These are phyloP conservation scores for Hypoxylon sp. DNA, from an alignment of 2,329 filamentous ascomycete genomes.

Conservation along the genomic window DNA sequence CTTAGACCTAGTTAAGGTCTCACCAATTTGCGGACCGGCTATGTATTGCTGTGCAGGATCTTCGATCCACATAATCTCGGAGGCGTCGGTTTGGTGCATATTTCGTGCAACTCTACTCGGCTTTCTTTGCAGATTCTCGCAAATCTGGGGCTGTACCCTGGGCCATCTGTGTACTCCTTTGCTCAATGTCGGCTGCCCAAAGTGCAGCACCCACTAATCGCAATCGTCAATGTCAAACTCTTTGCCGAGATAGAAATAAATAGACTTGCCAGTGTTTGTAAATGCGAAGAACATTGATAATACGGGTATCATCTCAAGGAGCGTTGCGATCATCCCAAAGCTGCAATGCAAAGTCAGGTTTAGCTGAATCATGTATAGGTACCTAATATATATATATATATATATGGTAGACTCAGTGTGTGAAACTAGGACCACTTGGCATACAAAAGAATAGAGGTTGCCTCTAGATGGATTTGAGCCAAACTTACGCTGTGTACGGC, in stretches of 20 bases:
- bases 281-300: conserved; percentile 88
- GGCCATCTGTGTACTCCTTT: conserved; percentile 65
- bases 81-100: conserved; percentile 44
- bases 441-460: not conserved
- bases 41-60: conserved; percentile 44
- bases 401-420: not conserved
- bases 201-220: conserved; percentile 84
- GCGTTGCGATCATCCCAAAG: conserved; percentile 79
- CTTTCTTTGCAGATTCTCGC: conserved; percentile 65
- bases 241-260: conserved; percentile 19
- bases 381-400: too few relatives aligned
- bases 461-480: not conserved
- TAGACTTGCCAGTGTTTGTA: conserved; percentile 79
- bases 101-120: conserved; percentile 57
- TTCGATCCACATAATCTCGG: conserved; percentile 49
- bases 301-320: conserved; percentile 88
- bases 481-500: conserved; percentile 83
- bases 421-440: not conserved
- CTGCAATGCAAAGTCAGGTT: conserved; percentile 60
- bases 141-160: conserved; percentile 66
- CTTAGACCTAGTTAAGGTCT: conserved; percentile 21
- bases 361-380: not conserved
- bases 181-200: conserved; percentile 92
- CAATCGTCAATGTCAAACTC: conserved; percentile 39
- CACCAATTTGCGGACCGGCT: conserved; percentile 31